Conservation (phyloP, 179 eudicot genomes). For the Vitellaria paradoxa region DNA sequence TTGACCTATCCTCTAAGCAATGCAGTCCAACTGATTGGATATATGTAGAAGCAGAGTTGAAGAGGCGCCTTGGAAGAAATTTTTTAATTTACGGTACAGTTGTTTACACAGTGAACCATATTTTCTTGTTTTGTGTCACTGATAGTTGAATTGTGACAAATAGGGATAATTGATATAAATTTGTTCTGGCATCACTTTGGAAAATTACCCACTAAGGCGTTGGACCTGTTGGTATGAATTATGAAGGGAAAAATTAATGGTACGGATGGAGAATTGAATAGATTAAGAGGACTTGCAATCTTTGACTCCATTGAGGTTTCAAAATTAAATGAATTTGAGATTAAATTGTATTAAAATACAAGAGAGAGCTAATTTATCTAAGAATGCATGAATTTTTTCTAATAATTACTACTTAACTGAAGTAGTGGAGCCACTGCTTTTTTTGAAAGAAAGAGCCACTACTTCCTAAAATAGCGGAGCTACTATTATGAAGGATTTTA, state of each 20-base stretch:
- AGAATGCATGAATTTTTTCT: no score
- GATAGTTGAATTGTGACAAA: background rate
- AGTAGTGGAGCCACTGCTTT: no score
- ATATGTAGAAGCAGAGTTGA: constrained; percentile 85
- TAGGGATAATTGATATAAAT: background rate
- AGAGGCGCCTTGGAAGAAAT: constrained; percentile 79
- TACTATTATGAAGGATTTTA: no score
- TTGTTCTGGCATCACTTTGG: background rate
- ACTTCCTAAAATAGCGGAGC: no score
- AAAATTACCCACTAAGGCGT: background rate
- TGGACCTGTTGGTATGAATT: background rate
- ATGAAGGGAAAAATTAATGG: background rate
- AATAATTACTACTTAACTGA: no score
- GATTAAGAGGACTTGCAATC: background rate
- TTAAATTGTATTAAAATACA: no score
- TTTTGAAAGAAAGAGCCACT: no score
- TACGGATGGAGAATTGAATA: background rate
- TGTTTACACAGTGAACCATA: constrained; percentile 3
- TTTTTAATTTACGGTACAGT: constrained; percentile 78
- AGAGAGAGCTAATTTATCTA: no score
- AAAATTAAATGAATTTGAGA: no score
- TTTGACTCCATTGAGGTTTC: no score
- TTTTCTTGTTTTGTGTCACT: constrained; percentile 7
- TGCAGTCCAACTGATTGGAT: constrained; percentile 99
- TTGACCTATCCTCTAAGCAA: constrained; percentile 13